Conservation (phyloP, 805 yeast genomes). For the Kodamaea hsintzibuensis region DNA sequence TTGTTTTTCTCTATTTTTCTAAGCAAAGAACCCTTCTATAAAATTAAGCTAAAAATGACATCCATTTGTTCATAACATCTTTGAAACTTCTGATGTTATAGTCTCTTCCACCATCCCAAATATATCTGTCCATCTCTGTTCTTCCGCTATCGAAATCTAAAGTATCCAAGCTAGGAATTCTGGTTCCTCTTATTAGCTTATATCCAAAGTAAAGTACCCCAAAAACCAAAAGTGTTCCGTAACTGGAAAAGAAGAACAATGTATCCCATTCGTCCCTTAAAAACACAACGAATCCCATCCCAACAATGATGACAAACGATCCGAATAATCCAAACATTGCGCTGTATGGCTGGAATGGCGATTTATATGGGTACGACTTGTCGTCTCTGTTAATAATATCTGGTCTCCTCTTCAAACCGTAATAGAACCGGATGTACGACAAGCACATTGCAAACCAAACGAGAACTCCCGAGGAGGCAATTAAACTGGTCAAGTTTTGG, state of each 20-base stretch:
- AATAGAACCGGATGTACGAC: constrained; percentile 62
- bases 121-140: constrained; percentile 75
- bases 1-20: background rate
- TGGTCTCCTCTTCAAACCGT: constrained; percentile 59
- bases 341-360: constrained; percentile 69
- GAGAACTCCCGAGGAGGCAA: constrained; percentile 73
- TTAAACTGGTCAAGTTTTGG: constrained; percentile 63
- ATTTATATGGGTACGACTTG: constrained; percentile 63
- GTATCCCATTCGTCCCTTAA: constrained; percentile 58
- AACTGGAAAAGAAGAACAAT: constrained; percentile 62
- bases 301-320: constrained; percentile 48
- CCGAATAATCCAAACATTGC: constrained; percentile 65
- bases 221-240: constrained; percentile 60
- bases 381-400: constrained; percentile 67
- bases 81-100: constrained; percentile 35
- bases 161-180: constrained; percentile 67
- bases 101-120: constrained; percentile 74
- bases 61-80: constrained; percentile 33
- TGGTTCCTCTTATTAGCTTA: constrained; percentile 60
- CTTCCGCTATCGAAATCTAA: constrained; percentile 83
- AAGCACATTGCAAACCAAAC: constrained; percentile 79
- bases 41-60: constrained; percentile 34
- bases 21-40: background rate
- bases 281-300: constrained; percentile 66
- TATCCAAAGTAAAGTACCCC: constrained; percentile 52